A percentile compares a stretch with the other conserved stretches of the same genome.
Conservation (phyloP, 371 early-diverging fungal genomes). For the Mortierella sp. region DNA sequence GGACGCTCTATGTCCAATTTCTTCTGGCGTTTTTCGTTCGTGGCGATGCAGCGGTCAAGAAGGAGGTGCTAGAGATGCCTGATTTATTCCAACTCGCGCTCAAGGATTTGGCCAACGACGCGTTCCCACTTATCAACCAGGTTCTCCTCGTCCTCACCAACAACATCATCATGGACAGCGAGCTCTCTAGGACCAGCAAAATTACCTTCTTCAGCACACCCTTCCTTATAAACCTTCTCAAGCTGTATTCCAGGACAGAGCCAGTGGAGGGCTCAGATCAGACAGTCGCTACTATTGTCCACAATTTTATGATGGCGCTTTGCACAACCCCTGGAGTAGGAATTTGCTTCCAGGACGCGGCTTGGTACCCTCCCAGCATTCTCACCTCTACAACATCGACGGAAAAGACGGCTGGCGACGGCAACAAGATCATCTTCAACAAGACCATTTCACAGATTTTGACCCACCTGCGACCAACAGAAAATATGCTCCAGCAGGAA, state of each 20-base stretch:
- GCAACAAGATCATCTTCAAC: constrained; percentile 65
- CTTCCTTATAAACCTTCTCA: constrained; percentile 76
- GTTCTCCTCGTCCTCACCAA: constrained; percentile 71
- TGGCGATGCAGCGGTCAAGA: constrained; percentile 79
- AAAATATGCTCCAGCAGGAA: constrained; percentile 78
- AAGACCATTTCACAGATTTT: constrained; percentile 74
- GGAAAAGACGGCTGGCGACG: constrained; percentile 55
- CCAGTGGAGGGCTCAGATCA: constrained; percentile 58
- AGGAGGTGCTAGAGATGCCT: constrained; percentile 77
- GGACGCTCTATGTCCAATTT: constrained; percentile 80
- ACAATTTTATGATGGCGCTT: constrained; percentile 80
- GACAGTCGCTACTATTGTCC: constrained; percentile 74
- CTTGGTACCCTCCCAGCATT: constrained; percentile 79
- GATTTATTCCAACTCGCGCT: constrained; percentile 77
- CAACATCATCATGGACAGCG: constrained; percentile 75
- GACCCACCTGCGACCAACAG: constrained; percentile 72
- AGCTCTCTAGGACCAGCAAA: constrained; percentile 70
- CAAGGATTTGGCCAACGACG: constrained; percentile 76
- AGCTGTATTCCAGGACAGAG: constrained; percentile 70
- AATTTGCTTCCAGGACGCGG: constrained; percentile 80
- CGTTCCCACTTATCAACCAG: constrained; percentile 72
- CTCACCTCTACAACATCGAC: constrained; percentile 26
- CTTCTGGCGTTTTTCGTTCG: constrained; percentile 82
- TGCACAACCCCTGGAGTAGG: constrained; percentile 84
- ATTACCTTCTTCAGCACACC: constrained; percentile 76